These are phyloP conservation scores for Scedosporium dehoogii DNA, from an alignment of 2,329 filamentous ascomycete genomes.

Conservation along the genomic window DNA sequence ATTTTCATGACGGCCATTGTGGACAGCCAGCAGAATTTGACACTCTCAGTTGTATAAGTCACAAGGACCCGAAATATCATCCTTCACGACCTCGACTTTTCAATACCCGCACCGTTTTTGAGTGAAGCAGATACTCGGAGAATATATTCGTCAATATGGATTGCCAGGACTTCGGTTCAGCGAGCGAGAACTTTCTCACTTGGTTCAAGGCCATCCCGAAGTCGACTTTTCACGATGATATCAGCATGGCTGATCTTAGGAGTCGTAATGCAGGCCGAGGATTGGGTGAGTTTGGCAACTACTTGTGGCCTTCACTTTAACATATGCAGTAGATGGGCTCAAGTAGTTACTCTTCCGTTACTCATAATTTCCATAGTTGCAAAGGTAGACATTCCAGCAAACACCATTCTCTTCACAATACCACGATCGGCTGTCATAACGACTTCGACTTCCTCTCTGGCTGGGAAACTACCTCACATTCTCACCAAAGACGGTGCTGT, in stretches of 20 bases:
- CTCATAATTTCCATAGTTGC: constrained; percentile 46
- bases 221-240: constrained; percentile 41
- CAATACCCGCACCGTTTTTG: neutral
- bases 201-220: constrained; percentile 46
- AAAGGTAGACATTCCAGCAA: constrained; percentile 55
- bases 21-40: too few species aligned
- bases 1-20: too few species aligned
- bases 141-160: neutral
- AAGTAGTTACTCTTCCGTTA: neutral
- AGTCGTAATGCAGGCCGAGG: constrained; percentile 41
- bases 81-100: neutral
- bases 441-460: constrained; percentile 60
- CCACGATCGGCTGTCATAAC: constrained; percentile 64
- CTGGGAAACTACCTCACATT: constrained; percentile 43
- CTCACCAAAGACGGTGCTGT: constrained; percentile 29
- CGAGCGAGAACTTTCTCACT: constrained; percentile 34
- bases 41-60: neutral
- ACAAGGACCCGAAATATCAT: neutral
- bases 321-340: constrained; percentile 2
- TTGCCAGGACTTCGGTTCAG: constrained; percentile 26
- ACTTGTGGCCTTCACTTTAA: neutral
- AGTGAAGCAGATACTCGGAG: too few species aligned
- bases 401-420: constrained; percentile 72
- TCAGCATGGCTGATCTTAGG: constrained; percentile 43
- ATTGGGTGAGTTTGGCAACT: constrained; percentile 31